Percentiles rank a stretch among this genome's conserved stretches.
phyloP scores from a whole-genome alignment of 805 yeast genomes.

The Debaryomyces hansenii region DNA sequence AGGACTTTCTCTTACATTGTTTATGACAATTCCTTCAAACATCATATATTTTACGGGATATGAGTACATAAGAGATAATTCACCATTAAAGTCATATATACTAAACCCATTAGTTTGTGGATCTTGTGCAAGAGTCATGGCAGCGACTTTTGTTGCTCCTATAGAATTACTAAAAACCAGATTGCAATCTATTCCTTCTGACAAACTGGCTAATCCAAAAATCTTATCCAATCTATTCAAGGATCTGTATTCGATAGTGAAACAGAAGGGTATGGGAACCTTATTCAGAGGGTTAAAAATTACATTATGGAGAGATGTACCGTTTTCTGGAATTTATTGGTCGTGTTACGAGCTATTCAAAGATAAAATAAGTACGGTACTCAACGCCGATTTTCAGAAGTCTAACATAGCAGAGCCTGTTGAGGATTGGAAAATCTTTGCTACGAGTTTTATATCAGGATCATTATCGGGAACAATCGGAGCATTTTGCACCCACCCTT shows the following conservation, averaged over 20 bases:
- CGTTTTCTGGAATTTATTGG: constrained; percentile 96
- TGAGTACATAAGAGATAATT: constrained; percentile 77
- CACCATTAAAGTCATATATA: constrained; percentile 46
- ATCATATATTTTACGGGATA: constrained; percentile 94
- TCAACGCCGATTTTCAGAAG: constrained; percentile 23
- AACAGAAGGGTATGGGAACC: constrained; percentile 56
- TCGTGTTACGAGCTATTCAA: constrained; percentile 65
- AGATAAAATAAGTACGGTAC: constrained; percentile 16
- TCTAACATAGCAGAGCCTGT: constrained; percentile 3
- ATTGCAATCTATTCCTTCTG: constrained; percentile 80
- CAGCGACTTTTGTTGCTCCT: constrained; percentile 87
- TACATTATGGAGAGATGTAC: constrained; percentile 96
- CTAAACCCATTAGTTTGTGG: constrained; percentile 86
- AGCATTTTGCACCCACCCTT: constrained; percentile 87
- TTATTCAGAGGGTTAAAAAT: constrained; percentile 83
- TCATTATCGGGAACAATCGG: constrained; percentile 82
- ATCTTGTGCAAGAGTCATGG: constrained; percentile 72
- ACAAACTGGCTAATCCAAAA: constrained; percentile 21
- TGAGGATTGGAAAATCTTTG: constrained; percentile 47
- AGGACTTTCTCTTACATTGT: constrained; percentile 76
- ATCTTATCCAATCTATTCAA: constrained; percentile 47
- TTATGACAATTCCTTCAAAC: constrained; percentile 92
- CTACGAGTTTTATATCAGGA: constrained; percentile 75
- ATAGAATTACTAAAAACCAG: constrained; percentile 85
- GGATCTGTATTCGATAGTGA: constrained; percentile 55